Percentiles rank a stretch among this genome's conserved stretches.
phyloP scores from a whole-genome alignment of 441 rosid genomes.

The Gossypium schwendimanii region DNA sequence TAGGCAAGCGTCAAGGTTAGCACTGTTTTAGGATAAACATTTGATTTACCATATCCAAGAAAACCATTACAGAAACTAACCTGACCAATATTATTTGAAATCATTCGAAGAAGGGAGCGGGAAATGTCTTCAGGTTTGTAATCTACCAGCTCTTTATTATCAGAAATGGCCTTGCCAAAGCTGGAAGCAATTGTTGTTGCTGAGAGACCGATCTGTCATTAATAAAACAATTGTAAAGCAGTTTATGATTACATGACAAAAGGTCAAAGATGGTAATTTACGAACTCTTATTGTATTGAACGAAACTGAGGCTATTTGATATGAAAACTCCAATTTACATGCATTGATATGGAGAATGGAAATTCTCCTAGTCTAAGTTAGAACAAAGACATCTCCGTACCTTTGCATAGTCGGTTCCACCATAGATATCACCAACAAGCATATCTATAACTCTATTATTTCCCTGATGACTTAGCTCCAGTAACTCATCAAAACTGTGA shows the following conservation, averaged over 20 bases:
- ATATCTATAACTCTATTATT: conserved; percentile 73
- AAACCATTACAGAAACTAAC: conserved; percentile 27
- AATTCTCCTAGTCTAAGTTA: background rate
- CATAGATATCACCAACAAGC: conserved; percentile 90
- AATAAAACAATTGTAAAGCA: background rate
- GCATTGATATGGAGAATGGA: background rate
- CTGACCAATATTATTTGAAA: conserved; percentile 81
- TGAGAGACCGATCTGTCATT: conserved; percentile 63
- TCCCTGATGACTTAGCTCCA: conserved; percentile 71
- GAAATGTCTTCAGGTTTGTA: conserved; percentile 65
- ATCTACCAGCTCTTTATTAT: conserved; percentile 65
- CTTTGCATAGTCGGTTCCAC: conserved; percentile 72
- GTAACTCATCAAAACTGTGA: conserved; percentile 72
- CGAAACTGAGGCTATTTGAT: background rate
- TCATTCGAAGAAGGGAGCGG: conserved; percentile 67
- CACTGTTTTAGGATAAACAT: background rate
- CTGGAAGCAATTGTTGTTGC: conserved; percentile 79
- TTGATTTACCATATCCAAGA: background rate
- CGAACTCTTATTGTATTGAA: background rate
- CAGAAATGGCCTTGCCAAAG: conserved; percentile 73
- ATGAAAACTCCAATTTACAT: background rate
- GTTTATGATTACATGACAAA: conserved; percentile 8
- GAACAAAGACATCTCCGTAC: conserved; percentile 23
- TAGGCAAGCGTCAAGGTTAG: background rate
- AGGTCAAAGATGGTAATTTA: background rate